Evolutionary conservation across 2,329 filamentous ascomycete genomes (phyloP), one percentile per base, ranked within the genome.

Genomic region (Colletotrichum tamarilloi): DNA sequence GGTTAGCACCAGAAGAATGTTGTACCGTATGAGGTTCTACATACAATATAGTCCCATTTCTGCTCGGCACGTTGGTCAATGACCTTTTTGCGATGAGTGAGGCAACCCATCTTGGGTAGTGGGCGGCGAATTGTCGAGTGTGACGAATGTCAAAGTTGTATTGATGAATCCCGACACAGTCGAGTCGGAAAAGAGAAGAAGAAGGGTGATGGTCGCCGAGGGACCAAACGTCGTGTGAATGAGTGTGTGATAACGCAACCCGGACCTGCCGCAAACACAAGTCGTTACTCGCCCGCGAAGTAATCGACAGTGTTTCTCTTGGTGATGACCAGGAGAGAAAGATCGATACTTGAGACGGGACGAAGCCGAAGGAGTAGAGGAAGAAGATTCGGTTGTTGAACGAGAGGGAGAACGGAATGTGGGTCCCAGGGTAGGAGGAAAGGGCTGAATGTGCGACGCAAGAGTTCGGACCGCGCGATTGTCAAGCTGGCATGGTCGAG

Each of bases 41-140:
- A 80, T 85, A 95, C 93, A 81, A 98, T 95, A 81, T 95, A 97
- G 79, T 95, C 94, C 96, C 96, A 98, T 87, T 95, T 93, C 85
- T 97, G 94, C 83, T 98, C 96, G 73, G 94, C 92, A 75, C 90
- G 88, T 75, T 96, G 89, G 75, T 92, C 88, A 76, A 87, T 88
- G 80, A 86, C 81, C 80, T 93, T 93, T 70, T 86, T 86, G 64
- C 88, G 84, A 77, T 91, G 89, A 75, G 90, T 89, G 77, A 90
- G 86, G 80, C 92, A 93, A 77, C 89, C 87, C 93, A 95, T 95
- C 62, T 79, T 89, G 81, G 66, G 24, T 32, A 53, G 14, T 1
- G 53, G 35, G 9, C 30, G 30, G 30, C 8, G 19, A 9, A 22
- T 56, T 32, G 58, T 32, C 26, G 64, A 63, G 52, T 49, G 38